Evolutionary conservation across 2,329 filamentous ascomycete species (phyloP).

Genomic region (Biscogniauxia mediterranea): DNA sequence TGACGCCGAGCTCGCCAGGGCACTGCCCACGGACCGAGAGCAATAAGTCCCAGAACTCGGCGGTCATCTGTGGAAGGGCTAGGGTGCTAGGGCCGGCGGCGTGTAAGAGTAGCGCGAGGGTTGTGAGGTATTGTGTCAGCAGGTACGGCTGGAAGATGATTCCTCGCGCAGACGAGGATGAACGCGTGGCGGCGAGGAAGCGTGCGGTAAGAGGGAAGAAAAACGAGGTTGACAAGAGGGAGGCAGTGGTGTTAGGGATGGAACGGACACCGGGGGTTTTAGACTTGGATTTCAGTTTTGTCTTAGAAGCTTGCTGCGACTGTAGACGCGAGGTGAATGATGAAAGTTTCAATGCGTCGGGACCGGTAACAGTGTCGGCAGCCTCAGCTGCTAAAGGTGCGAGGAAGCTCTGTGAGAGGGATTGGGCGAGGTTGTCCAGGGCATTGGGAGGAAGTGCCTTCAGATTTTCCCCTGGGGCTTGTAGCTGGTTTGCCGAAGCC

Average conservation of each 20-base stretch:
- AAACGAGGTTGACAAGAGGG: conserved; percentile 71
- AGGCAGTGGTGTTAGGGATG: conserved; percentile 75
- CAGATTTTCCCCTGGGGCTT: conserved; percentile 37
- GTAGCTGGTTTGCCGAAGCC: conserved; percentile 19
- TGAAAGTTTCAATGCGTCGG: conserved; percentile 81
- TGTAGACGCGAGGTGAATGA: conserved; percentile 81
- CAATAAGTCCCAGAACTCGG: conserved; percentile 81
- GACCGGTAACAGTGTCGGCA: conserved; percentile 76
- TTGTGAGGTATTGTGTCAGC: conserved; percentile 79
- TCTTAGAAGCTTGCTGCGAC: conserved; percentile 47
- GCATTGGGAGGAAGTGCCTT: conserved; percentile 55
- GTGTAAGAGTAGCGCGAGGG: conserved; percentile 77
- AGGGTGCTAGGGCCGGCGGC: conserved; percentile 79
- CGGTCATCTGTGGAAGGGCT: conserved; percentile 74
- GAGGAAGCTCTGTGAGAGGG: conserved; percentile 70
- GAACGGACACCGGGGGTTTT: conserved; percentile 45
- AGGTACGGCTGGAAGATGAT: conserved; percentile 74
- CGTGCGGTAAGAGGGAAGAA: conserved; percentile 84
- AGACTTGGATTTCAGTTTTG: conserved; percentile 30
- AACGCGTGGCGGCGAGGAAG: conserved; percentile 64
- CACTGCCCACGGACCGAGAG: conserved; percentile 61
- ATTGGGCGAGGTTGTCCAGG: conserved; percentile 66
- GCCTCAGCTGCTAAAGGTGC: conserved; percentile 78
- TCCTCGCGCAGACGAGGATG: conserved; percentile 44
- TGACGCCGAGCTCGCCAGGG: conserved; percentile 62